Evolutionary conservation across 2,329 filamentous ascomycete species (phyloP).

Genomic region (Penicillium fuscoglaucum): DNA sequence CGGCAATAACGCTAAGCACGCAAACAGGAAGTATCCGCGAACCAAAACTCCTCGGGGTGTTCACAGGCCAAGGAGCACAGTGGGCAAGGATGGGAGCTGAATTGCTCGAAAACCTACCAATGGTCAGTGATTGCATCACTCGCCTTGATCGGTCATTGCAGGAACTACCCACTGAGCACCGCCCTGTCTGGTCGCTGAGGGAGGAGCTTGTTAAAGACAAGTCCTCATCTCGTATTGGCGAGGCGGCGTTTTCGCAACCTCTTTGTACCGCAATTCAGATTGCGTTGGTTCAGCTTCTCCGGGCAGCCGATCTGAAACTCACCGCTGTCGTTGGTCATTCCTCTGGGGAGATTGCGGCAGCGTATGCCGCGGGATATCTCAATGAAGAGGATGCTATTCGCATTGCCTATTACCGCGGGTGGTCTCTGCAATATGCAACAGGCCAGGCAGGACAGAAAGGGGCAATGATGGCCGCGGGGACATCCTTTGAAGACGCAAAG

Average conservation of each 20-base stretch:
- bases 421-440: conserved; percentile 27
- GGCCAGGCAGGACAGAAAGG: conserved; percentile 30
- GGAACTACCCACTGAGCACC: conserved; percentile 21
- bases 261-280: conserved; percentile 33
- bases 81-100: conserved; percentile 33
- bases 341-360: conserved; percentile 54
- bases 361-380: conserved; percentile 51
- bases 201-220: conserved; percentile 20
- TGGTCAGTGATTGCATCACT: conserved; percentile 15
- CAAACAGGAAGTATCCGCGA: conserved; percentile 11
- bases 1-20: conserved; percentile 1
- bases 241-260: conserved; percentile 27
- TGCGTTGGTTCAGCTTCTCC: conserved; percentile 28
- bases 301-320: conserved; percentile 36
- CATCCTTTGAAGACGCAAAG: conserved; percentile 39
- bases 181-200: conserved; percentile 24
- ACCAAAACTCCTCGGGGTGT: conserved; percentile 25
- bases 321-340: conserved; percentile 51
- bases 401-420: conserved; percentile 50
- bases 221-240: conserved; percentile 17
- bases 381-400: conserved; percentile 45
- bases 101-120: conserved; percentile 14
- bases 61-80: conserved; percentile 37
- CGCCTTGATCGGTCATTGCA: conserved; percentile 21
- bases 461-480: conserved; percentile 53